These are phyloP conservation scores for Mycena chlorophos DNA, from an alignment of 768 basidiomycete species.

Conservation along the genomic window DNA sequence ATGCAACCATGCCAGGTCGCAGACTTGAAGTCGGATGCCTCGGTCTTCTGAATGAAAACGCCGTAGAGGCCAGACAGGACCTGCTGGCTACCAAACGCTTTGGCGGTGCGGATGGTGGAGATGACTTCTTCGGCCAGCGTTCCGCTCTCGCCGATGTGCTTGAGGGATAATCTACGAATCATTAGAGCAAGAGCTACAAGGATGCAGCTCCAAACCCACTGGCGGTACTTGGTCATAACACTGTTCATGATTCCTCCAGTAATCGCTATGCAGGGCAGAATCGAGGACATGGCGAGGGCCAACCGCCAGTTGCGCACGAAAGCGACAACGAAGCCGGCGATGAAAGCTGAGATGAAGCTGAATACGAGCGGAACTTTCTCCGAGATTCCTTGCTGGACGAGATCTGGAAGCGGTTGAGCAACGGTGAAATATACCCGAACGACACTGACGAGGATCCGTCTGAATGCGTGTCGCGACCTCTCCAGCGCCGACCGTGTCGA, in stretches of 20 bases:
- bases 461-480: conserved; percentile 93
- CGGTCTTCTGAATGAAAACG: conserved; percentile 53
- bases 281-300: conserved; percentile 78
- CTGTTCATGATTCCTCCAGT: conserved; percentile 74
- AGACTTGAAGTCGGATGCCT: conserved; percentile 54
- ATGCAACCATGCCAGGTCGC: conserved; percentile 61
- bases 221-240: conserved; percentile 61
- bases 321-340: conserved; percentile 77
- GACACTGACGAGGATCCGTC: conserved; percentile 72
- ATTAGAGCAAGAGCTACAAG: neutral
- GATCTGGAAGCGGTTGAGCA: conserved; percentile 48
- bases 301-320: conserved; percentile 75
- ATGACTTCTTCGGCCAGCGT: conserved; percentile 92
- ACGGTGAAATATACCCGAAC: neutral
- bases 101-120: conserved; percentile 82
- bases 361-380: conserved; percentile 81
- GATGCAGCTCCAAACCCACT: conserved; percentile 45
- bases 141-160: conserved; percentile 76
- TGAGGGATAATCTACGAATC: conserved; percentile 56
- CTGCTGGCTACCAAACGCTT: conserved; percentile 85
- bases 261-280: conserved; percentile 80
- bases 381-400: conserved; percentile 88
- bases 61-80: conserved; percentile 68
- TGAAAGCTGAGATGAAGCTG: conserved; percentile 67
- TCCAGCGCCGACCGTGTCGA: conserved; percentile 91